Conservation (phyloP, 2,329 filamentous ascomycete genomes). For the Daldinia sp. region DNA sequence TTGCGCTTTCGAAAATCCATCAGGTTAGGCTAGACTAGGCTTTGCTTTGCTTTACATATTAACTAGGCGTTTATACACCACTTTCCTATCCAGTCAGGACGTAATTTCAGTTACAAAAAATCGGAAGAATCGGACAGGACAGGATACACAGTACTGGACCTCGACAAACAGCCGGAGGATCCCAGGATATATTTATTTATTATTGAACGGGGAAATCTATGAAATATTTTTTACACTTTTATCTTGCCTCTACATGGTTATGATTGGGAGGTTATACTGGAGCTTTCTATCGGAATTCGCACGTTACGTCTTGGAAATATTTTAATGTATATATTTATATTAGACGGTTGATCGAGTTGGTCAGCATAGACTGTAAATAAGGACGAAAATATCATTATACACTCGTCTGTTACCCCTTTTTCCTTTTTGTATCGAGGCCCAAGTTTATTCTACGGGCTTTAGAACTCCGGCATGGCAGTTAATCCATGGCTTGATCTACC, state of each 20-base stretch:
- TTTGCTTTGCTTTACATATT: background rate
- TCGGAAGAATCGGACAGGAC: conserved; percentile 6
- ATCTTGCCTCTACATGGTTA: background rate
- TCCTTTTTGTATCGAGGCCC: background rate
- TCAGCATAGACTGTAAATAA: background rate
- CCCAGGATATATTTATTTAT: background rate
- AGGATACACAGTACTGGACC: conserved; percentile 26
- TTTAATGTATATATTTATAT: background rate
- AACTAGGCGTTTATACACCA: background rate
- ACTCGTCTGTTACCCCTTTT: background rate
- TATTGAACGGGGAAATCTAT: background rate
- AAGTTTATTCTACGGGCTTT: background rate
- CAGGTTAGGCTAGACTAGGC: too few species aligned
- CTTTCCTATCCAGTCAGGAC: background rate
- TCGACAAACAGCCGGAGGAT: background rate
- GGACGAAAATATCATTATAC: background rate
- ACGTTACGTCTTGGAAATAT: background rate
- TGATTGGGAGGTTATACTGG: background rate
- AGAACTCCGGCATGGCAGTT: background rate
- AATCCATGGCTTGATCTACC: background rate
- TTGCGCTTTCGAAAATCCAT: background rate
- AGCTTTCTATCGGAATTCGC: background rate
- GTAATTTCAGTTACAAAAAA: background rate
- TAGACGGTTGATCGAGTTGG: background rate
- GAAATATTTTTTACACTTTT: background rate